Evolutionary conservation across 2,329 filamentous ascomycete species (phyloP).

Genomic region (Alternaria hordeiaustralica): DNA sequence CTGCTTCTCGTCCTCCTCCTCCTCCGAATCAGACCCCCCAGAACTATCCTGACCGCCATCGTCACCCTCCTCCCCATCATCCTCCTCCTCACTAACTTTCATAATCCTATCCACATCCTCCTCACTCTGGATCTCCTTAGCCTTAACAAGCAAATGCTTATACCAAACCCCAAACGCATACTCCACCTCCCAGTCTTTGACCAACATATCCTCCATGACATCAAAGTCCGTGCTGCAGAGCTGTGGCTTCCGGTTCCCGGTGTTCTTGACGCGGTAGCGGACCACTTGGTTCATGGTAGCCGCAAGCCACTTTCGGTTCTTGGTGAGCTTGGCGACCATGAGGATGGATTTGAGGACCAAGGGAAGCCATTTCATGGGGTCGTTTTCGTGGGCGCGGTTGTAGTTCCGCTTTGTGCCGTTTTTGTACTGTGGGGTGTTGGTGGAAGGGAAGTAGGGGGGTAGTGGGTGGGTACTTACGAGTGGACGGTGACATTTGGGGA

Average conservation of each 20-base stretch:
- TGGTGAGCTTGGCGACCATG: constrained; percentile 30
- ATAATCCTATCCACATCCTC: constrained; percentile 34
- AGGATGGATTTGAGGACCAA: constrained; percentile 37
- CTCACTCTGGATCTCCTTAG: constrained; percentile 18
- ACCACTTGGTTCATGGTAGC: constrained; percentile 38
- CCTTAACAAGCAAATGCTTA: constrained; percentile 36
- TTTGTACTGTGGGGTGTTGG: constrained; percentile 3
- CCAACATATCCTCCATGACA: constrained; percentile 42
- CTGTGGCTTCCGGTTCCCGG: constrained; percentile 42
- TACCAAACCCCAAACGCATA: constrained; percentile 38
- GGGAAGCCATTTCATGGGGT: constrained; percentile 40
- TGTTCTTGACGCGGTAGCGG: constrained; percentile 38
- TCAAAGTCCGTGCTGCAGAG: constrained; percentile 42
- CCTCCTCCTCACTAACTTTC: constrained; percentile 8
- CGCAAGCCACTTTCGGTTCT: constrained; percentile 29
- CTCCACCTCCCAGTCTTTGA: constrained; percentile 29
- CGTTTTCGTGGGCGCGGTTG: constrained; percentile 27
- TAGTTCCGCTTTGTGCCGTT: constrained; percentile 22
- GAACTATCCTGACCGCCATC: constrained; percentile 10
- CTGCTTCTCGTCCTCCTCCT: constrained; percentile 6
- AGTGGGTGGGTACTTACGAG: constrained; percentile 21
- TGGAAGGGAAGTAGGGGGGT: not conserved
- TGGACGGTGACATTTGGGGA: constrained; percentile 40
- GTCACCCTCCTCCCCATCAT: constrained; percentile 3
- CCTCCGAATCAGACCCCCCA: not conserved